Evolutionary conservation across 1,139 yeast species (phyloP), one percentile per base, ranked within the genome.

Genomic region (Pichia sp.): DNA sequence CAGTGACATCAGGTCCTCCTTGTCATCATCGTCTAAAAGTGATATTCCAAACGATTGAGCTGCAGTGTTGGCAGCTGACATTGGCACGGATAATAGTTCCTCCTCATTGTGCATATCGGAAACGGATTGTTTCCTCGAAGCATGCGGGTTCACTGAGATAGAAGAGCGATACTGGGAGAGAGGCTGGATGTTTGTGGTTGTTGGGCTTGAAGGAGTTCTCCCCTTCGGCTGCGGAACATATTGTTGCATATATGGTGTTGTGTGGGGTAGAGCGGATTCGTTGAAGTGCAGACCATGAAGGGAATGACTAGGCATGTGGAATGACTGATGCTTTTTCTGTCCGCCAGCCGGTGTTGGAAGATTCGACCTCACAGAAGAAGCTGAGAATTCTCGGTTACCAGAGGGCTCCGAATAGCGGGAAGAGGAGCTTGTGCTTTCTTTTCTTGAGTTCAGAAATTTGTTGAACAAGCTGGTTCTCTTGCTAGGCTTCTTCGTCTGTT

Each of bases 381-480:
- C 26, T 2, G 57, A 50, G 7, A 53, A 25, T 21, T 28, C 36
- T 34, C 55, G 48, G n/a, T 48, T 49, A 16, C 34, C 21, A 40
- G 47, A 31, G 13, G 28, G 13, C 21, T 46, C 47, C 0, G 44
- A 8, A 12, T 23, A 16, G 12, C 41, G 26, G 18, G n/a, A 12
- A 8, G 51, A 46, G 19, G 16, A 34, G 13, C 62, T 53, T 30
- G 60, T 64, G 40, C 63, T 58, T 18, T 61, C 67, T 40, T 65
- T 57, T 51, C 67, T 56, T 10, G 62, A 56, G 3, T 66, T 63
- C 7, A 65, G 52, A 9, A 65, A 43, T 47, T 57, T 60, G 43
- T 53, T 60, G 26, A 63, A 51, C 8, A 64, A 40, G 23, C 60
- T 55, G 3, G 66, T 50, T 16, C 66, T 54, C 47, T 60, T 57